Evolutionary conservation across 106 monocot genomes (phyloP), one percentile per base, ranked within the genome.

Genomic region (Dendrobium nobile): DNA sequence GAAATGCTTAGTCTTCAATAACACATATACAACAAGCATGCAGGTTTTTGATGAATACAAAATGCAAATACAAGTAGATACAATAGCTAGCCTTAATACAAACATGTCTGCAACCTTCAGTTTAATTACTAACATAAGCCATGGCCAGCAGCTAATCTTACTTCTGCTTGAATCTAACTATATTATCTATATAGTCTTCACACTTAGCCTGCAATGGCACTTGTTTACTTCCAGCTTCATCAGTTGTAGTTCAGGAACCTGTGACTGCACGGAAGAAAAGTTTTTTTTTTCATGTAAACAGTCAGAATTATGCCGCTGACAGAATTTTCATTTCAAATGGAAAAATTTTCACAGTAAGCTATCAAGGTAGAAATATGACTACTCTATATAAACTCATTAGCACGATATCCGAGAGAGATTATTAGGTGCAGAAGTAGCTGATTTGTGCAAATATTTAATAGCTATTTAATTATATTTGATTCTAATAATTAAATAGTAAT

Each of bases 221-320:
- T 51, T 27, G 16, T 3, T 72, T 9, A 41, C 20, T 1, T n/a
- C 17, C 2, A 1, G 41, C 8, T 75, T 22, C 74, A 20, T 75
- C 74, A 75, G n/a, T 75, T 75, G 10, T 75, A 75, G 44, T 75
- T 75, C 74, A 75, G 41, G 44, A 7, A 75, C 44, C 41, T 43
- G 74, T 44, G n/a, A 15, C 43, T 44, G 74, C 43, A 75, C 19
- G 20, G n/a, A n/a, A 74, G 1, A 33, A 72, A 72, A 37, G 1
- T 37, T 37, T 37, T 37, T 47, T 68, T 28, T 7, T 7, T 28
- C 27, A 70, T 19, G 33, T 26, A 31, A 70, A 31, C 27, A 58
- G 4, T 58, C 4, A 18, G 5, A 20, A 61, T 20, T 0, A 18
- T 20, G 1, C 20, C 22, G 7, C 47, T 47, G 9, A 1, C 11